These are phyloP conservation scores for Calocybe gambosa DNA, from an alignment of 1,284 basidiomycete species.

Conservation along the genomic window DNA sequence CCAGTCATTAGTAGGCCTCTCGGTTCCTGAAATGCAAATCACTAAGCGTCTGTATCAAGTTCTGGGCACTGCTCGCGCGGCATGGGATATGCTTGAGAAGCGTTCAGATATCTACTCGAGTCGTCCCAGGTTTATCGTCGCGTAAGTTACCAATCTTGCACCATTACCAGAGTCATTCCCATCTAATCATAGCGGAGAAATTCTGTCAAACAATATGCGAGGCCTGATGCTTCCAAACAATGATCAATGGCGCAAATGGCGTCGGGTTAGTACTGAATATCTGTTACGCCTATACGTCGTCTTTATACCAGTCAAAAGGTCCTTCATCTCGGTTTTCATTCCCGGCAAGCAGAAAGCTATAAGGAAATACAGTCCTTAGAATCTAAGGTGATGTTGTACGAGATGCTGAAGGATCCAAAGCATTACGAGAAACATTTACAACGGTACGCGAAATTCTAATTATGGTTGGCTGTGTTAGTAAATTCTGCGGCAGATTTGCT, in stretches of 20 bases:
- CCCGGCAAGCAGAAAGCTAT: slow-evolving; percentile 36
- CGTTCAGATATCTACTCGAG: slow-evolving; percentile 45
- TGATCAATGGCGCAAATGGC: slow-evolving; percentile 44
- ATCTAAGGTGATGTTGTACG: slow-evolving; percentile 38
- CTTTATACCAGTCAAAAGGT: slow-evolving; percentile 25
- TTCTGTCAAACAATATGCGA: slow-evolving; percentile 42
- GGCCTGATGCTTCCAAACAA: slow-evolving; percentile 44
- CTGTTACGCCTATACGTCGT: background rate
- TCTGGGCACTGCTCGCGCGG: slow-evolving; percentile 42
- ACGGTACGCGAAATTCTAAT: slow-evolving; percentile 25
- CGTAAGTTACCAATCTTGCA: slow-evolving; percentile 12
- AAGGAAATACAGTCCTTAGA: slow-evolving; percentile 46
- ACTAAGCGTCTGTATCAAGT: slow-evolving; percentile 22
- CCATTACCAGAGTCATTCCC: background rate
- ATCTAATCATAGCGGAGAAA: slow-evolving; percentile 30
- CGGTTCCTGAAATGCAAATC: background rate
- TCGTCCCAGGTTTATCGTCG: slow-evolving; percentile 44
- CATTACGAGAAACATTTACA: slow-evolving; percentile 39
- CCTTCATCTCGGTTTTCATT: slow-evolving; percentile 39
- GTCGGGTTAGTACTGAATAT: slow-evolving; percentile 29
- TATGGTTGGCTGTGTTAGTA: background rate
- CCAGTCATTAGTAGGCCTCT: slow-evolving; percentile 36
- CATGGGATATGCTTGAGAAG: slow-evolving; percentile 50
- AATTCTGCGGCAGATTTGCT: slow-evolving; percentile 28
- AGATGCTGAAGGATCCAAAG: slow-evolving; percentile 35